phyloP scores from a whole-genome alignment of 2,329 filamentous ascomycete species.

The Hymenoscyphus salicellus region DNA sequence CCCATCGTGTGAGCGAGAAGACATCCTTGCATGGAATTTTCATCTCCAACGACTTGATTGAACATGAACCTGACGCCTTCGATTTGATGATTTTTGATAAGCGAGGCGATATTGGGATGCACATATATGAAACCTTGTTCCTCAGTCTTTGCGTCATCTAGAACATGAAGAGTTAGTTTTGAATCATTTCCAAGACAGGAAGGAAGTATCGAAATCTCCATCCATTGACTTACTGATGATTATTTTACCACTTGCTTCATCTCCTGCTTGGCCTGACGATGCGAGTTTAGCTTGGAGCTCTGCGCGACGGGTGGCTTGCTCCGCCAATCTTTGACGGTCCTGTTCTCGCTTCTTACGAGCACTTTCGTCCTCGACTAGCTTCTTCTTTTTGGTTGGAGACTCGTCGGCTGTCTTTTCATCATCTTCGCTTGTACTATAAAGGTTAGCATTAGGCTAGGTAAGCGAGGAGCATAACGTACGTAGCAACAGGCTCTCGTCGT shows the following conservation, averaged over 20 bases:
- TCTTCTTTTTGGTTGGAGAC: constrained; percentile 33
- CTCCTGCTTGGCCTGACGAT: constrained; percentile 42
- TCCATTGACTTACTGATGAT: constrained; percentile 50
- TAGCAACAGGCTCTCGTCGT: neutral
- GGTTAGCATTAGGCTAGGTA: neutral
- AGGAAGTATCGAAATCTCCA: neutral
- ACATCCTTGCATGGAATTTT: constrained; percentile 64
- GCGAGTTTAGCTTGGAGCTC: constrained; percentile 48
- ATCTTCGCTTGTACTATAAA: constrained; percentile 10
- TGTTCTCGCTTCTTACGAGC: constrained; percentile 50
- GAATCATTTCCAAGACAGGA: neutral
- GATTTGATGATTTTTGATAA: constrained; percentile 78
- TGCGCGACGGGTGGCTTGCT: constrained; percentile 51
- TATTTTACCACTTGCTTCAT: constrained; percentile 46
- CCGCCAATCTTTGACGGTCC: constrained; percentile 51
- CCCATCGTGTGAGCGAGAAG: constrained; percentile 89
- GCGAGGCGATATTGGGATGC: constrained; percentile 57
- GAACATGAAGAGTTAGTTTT: neutral
- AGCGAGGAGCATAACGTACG: constrained; percentile 13
- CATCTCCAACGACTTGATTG: constrained; percentile 67
- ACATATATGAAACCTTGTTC: constrained; percentile 62
- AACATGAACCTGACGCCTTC: constrained; percentile 83
- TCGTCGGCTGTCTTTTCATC: constrained; percentile 13
- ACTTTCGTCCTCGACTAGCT: constrained; percentile 46
- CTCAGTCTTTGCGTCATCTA: constrained; percentile 57